These are phyloP conservation scores for Apiospora malaysiana DNA, from an alignment of 2,329 filamentous ascomycete genomes.

Conservation along the genomic window DNA sequence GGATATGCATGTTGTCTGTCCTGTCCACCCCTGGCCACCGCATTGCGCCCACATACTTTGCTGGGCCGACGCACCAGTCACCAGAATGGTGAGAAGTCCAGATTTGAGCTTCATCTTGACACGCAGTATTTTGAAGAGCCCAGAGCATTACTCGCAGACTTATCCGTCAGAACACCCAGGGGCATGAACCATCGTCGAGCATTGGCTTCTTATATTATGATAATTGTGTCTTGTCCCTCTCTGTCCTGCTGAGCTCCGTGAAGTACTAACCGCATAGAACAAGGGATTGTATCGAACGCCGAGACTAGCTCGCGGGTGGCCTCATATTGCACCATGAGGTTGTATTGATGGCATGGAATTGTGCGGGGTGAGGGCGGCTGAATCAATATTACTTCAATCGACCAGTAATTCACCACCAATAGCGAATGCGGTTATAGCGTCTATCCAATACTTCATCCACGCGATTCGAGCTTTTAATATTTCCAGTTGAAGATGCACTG, in stretches of 20 bases:
- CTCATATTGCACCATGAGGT: background rate
- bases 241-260: too few relatives aligned
- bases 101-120: background rate
- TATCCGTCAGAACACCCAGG: background rate
- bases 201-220: background rate
- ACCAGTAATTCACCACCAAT: background rate
- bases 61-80: background rate
- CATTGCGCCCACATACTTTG: constrained; percentile 15
- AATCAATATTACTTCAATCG: background rate
- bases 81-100: background rate
- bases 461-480: background rate
- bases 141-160: too few relatives aligned
- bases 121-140: background rate
- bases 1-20: constrained; percentile 5
- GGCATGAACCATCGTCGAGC: background rate
- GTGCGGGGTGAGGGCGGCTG: background rate
- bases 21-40: constrained; percentile 14
- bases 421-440: background rate
- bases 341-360: background rate
- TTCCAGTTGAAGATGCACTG: background rate
- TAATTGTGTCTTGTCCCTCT: background rate
- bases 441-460: background rate
- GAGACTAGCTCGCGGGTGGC: background rate
- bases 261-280: background rate
- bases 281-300: background rate